Evolutionary conservation across 2,329 filamentous ascomycete species (phyloP), one percentile per base, ranked within the genome.

Genomic region (Talaromyces pinophilus): DNA sequence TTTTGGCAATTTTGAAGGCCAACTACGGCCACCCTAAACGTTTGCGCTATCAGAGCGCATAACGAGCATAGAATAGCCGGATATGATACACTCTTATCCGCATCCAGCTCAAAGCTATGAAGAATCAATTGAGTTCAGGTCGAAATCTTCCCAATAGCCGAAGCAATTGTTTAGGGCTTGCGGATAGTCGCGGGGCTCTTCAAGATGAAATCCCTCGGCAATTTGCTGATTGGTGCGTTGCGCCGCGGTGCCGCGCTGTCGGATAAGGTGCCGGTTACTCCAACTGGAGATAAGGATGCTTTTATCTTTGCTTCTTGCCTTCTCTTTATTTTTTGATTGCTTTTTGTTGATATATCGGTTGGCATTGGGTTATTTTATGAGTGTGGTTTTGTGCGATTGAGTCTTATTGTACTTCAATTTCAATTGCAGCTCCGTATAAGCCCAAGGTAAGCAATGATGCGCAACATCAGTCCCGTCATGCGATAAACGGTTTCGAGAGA

Each of bases 251-350:
- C 28, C 28, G 52, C 30, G 52, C 15, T 55, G 52, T 57, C 54
- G 33, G 54, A 57, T 38, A 57, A 17, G 4, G 8, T 22, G n/a
- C 54, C 54, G 54, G 28, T 55, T 38, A 57, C n/a, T 57, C 50
- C 28, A 30, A 30, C 10, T 22, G 17, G 13, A 17, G 48, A 38
- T 19, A 33, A 33, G 25, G 25, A 52, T 33, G 25, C 50, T 54
- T 54, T 30, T 30, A 54, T 54, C 50, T 15, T 15, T 10, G n/a
- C 28, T 13, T 13, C 30, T 3, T 13, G 4, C 30, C 19, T 38
- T 30, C 28, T 15, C 0, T 55, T 19, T 19, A 15, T 19, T 13
- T 35, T 3, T 35, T 6, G 3, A 8, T 52, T 6, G 2, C 10
- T 35, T 15, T 22, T 8, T 25, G 17, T 55, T 35, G 17, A 22